Evolutionary conservation across 306 rosid species (phyloP).

Genomic region (Ziziphus jujuba): DNA sequence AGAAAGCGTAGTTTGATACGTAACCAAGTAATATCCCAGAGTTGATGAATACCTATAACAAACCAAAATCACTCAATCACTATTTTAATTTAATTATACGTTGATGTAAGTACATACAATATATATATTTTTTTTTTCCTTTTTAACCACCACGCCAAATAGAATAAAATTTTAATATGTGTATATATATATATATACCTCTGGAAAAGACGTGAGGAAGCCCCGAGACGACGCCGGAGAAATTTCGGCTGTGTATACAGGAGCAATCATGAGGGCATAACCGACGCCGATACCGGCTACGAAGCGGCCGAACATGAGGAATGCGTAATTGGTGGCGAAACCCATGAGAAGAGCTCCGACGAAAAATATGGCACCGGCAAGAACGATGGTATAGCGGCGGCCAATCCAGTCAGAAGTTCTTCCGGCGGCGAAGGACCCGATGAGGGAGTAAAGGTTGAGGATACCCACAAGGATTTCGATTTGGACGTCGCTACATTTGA

Average conservation of each 20-base stretch:
- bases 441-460: slow-evolving; percentile 48
- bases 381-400: slow-evolving; percentile 58
- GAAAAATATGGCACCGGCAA: slow-evolving; percentile 53
- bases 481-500: slow-evolving; percentile 44
- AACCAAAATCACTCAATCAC: too few species aligned
- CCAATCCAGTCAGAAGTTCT: slow-evolving; percentile 72
- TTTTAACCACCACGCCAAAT: too few species aligned
- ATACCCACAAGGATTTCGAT: slow-evolving; percentile 50
- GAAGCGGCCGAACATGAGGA: slow-evolving; percentile 50
- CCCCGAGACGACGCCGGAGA: slow-evolving; percentile 66
- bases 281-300: slow-evolving; percentile 59
- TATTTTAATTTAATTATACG: slow-evolving; percentile 5
- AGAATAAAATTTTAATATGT: too few species aligned
- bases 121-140: too few species aligned
- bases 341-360: slow-evolving; percentile 62
- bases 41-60: slow-evolving; percentile 48
- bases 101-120: too few species aligned
- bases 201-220: slow-evolving; percentile 56
- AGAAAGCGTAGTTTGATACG: slow-evolving; percentile 48
- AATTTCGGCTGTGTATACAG: slow-evolving; percentile 60
- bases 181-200: slow-evolving; percentile 28
- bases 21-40: slow-evolving; percentile 52
- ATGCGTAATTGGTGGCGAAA: slow-evolving; percentile 45
- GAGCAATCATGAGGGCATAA: slow-evolving; percentile 54
- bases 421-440: slow-evolving; percentile 61